A percentile compares a stretch with the other conserved stretches of the same genome.
Evolutionary conservation across 176 grass and related monocot species (phyloP).

Genomic region (Oryza coarctata): DNA sequence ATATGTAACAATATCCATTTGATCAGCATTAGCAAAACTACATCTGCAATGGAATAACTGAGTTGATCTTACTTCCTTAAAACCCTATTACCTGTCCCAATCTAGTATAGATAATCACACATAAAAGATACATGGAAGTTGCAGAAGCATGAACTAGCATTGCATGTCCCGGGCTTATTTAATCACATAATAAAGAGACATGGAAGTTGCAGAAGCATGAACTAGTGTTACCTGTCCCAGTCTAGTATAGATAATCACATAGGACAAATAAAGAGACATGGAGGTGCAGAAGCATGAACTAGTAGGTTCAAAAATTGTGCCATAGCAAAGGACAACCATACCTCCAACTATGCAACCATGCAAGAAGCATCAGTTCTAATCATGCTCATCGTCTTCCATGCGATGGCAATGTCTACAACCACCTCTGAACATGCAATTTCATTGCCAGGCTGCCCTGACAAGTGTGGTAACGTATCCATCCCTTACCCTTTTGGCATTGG

Average conservation of each 20-base stretch:
- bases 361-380: neutral
- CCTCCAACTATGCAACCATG: conserved; percentile 10
- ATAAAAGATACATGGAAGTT: too few relatives aligned
- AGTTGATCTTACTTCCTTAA: neutral
- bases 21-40: neutral
- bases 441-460: conserved; percentile 33
- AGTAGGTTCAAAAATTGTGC: neutral
- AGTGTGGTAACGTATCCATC: conserved; percentile 20
- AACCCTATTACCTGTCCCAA: neutral
- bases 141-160: too few relatives aligned
- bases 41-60: neutral
- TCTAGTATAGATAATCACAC: neutral
- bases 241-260: neutral
- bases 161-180: too few relatives aligned
- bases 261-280: neutral
- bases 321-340: neutral
- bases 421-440: neutral
- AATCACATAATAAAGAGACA: neutral
- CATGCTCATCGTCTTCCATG: neutral
- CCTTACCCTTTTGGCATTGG: conserved; percentile 46
- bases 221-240: neutral
- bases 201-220: too few relatives aligned
- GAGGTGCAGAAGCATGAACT: neutral
- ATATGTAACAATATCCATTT: neutral
- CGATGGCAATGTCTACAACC: neutral